phyloP scores from a whole-genome alignment of 768 basidiomycete genomes.

The Rubroboletus pulcherrimus region DNA sequence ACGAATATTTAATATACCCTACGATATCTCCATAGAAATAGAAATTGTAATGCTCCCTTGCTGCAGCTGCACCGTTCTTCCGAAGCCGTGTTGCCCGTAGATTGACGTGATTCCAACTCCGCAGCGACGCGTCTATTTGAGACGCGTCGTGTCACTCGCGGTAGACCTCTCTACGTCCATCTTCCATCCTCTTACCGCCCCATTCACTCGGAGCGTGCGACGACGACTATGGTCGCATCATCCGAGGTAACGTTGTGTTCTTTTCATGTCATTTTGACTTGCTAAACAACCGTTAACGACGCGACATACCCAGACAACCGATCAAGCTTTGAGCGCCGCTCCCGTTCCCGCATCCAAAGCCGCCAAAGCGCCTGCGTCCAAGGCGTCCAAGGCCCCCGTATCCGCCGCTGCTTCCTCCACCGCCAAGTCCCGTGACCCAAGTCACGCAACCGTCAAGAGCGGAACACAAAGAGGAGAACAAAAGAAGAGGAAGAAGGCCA shows the following conservation, averaged over 20 bases:
- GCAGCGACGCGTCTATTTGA: conserved; percentile 16
- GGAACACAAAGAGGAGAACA: conserved; percentile 32
- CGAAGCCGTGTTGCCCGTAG: too few species aligned
- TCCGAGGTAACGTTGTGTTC: not conserved
- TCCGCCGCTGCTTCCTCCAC: conserved; percentile 32
- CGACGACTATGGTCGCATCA: not conserved
- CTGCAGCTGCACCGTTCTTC: not conserved
- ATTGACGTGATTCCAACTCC: conserved; percentile 5
- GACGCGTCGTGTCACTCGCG: conserved; percentile 8
- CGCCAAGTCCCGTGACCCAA: conserved; percentile 34
- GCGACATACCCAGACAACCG: not conserved
- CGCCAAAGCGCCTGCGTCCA: conserved; percentile 36
- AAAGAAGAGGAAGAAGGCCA: conserved; percentile 54
- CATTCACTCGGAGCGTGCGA: not conserved
- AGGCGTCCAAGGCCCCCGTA: conserved; percentile 51
- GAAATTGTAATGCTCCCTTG: not conserved
- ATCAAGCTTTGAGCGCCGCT: not conserved
- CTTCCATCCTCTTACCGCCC: not conserved
- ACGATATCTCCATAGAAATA: not conserved
- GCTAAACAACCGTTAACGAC: not conserved
- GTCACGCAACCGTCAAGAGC: conserved; percentile 8
- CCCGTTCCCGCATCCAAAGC: conserved; percentile 32
- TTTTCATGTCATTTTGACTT: not conserved
- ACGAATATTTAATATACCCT: not conserved
- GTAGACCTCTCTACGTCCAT: not conserved